Percentiles rank a stretch among this genome's conserved stretches.
Conservation (phyloP, 768 basidiomycete genomes). For the Mycena venus region DNA sequence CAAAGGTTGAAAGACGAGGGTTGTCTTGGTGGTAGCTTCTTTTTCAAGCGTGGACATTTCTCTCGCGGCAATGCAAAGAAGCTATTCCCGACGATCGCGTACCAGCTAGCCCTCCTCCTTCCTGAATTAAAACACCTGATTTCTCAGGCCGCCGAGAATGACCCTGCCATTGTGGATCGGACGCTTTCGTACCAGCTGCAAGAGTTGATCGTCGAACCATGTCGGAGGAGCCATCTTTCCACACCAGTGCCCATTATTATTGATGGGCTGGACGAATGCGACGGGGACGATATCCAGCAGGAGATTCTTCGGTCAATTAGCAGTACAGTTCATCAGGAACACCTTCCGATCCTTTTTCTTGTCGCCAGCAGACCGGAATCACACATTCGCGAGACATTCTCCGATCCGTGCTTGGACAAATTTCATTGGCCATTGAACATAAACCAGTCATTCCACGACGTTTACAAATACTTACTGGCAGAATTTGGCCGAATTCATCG, state of each 20-base stretch:
- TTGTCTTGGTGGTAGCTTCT: no score
- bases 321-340: not conserved
- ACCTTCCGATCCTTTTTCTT: conserved; percentile 36
- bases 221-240: not conserved
- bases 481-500: not conserved
- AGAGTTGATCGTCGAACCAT: not conserved
- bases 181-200: not conserved
- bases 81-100: conserved; percentile 25
- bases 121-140: not conserved
- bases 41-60: not conserved
- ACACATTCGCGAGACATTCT: conserved; percentile 32
- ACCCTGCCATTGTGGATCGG: not conserved
- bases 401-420: not conserved
- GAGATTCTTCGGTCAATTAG: conserved; percentile 30
- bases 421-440: not conserved
- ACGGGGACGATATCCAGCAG: conserved; percentile 20
- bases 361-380: conserved; percentile 45
- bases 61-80: not conserved
- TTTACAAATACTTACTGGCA: conserved; percentile 23
- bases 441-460: conserved; percentile 30
- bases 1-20: no score
- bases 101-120: conserved; percentile 33
- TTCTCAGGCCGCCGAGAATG: not conserved
- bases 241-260: conserved; percentile 26
- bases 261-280: conserved; percentile 46